Base-by-base conservation (phyloP, 1,284 basidiomycete species). In the Cutaneotrichosporon dermatis region DNA sequence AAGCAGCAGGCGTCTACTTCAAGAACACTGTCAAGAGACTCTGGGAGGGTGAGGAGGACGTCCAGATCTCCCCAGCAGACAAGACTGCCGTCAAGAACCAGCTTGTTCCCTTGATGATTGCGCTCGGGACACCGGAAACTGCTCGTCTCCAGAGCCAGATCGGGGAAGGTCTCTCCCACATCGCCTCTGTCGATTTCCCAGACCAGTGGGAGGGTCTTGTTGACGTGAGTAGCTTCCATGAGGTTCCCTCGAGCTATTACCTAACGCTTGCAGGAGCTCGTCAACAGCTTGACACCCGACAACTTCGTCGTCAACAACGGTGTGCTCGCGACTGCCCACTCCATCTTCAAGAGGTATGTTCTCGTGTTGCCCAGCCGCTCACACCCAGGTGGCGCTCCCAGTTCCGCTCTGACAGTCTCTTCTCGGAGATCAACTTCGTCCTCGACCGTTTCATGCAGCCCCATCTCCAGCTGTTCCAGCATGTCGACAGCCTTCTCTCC, bases 291-390 rank as follows among this genome's bases (percentile, higher is more conserved):
- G 45, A 87, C 89, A 11, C 78, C 82, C 8, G 83, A 86, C 15
- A 86, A 97, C 72, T 92, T 90, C 75, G 86, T 87, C 64, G 77
- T 92, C 67, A 95, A 97, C 74, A 83, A 93, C 42, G 90, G 89
- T 56, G 89, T 99, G 7, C 83, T 99, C 41, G 86, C 95, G 69
- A 94, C 94, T 0, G 91, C 92, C 0, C 95, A 98, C 77, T 93
- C 92, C 44, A 98, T 99, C 71, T 98, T 97, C 80, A 84, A 86
- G 56, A 85, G 87, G 65, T 74, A 42, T 54, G 2, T 42, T 25
- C n/a, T 43, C 0, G 39, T 15, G 6, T 25, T 11, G 6, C 1
- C 10, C 25, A 25, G 15, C 9, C 7, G 33, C 55, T 62, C 63
- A 50, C 10, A 8, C 37, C 37, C 65, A 80, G 80, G 58, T 99